These are phyloP conservation scores for Termitomyces sp. DNA, from an alignment of 768 basidiomycete species.

Conservation along the genomic window DNA sequence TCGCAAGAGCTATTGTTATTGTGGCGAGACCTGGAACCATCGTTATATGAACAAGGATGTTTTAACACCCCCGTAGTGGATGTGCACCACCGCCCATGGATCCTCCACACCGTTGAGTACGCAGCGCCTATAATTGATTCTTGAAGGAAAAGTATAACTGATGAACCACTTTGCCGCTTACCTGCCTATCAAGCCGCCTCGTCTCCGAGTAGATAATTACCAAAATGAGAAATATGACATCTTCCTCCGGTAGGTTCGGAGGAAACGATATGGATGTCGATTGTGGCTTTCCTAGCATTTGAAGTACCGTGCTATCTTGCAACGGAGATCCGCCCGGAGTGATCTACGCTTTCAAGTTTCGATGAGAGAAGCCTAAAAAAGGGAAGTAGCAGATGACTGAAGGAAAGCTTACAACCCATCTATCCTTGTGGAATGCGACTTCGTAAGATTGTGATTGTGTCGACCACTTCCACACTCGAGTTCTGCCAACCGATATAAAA, in stretches of 20 bases:
- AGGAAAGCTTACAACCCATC: background rate
- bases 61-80: background rate
- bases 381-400: too few species aligned
- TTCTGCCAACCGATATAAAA: background rate
- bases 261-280: background rate
- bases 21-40: background rate
- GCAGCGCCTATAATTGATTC: background rate
- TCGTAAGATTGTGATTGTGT: background rate
- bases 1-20: background rate
- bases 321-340: background rate
- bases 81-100: background rate
- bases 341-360: background rate
- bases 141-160: background rate
- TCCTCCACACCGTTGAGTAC: too few species aligned
- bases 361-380: background rate
- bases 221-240: constrained; percentile 4
- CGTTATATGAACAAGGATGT: background rate
- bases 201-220: constrained; percentile 6
- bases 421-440: background rate
- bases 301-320: background rate
- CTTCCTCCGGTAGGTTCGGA: background rate
- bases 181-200: background rate
- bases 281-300: background rate
- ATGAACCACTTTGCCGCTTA: background rate
- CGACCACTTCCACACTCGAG: background rate